phyloP scores from a whole-genome alignment of 257 asterid genomes.

The Primulina tabacum region DNA sequence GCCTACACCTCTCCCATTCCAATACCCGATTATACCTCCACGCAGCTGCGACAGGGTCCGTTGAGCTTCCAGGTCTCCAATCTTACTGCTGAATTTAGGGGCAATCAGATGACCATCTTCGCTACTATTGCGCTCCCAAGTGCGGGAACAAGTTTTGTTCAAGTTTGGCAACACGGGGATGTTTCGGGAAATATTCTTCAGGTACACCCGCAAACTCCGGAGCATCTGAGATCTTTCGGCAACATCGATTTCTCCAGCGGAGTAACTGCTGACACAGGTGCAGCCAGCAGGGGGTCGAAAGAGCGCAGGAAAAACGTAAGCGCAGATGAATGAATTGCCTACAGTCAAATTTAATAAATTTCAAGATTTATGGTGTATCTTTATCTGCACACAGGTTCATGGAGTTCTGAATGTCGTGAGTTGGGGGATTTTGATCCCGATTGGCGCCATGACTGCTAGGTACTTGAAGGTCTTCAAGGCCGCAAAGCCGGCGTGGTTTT shows the following conservation, averaged over 20 bases:
- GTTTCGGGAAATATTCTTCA: slow-evolving; percentile 32
- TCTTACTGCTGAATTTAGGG: slow-evolving; percentile 35
- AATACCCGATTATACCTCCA: accelerated
- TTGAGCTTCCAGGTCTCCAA: slow-evolving; percentile 60
- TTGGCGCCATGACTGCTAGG: slow-evolving; percentile 64
- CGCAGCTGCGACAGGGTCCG: slow-evolving; percentile 26
- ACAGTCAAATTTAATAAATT: no score
- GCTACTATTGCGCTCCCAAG: slow-evolving; percentile 58
- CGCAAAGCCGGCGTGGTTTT: slow-evolving; percentile 75
- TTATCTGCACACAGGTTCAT: slow-evolving; percentile 38
- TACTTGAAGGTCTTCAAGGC: slow-evolving; percentile 68
- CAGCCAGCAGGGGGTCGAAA: slow-evolving; percentile 25
- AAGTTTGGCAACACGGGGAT: slow-evolving; percentile 69
- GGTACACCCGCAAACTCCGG: slow-evolving; percentile 22
- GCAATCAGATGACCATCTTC: slow-evolving; percentile 42
- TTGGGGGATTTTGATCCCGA: slow-evolving; percentile 76
- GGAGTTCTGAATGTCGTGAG: slow-evolving; percentile 76
- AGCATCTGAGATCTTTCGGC: slow-evolving; percentile 34
- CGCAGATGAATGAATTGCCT: background rate
- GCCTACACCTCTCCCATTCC: slow-evolving; percentile 55
- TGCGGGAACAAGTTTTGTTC: slow-evolving; percentile 49
- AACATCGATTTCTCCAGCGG: slow-evolving; percentile 57
- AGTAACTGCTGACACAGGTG: slow-evolving; percentile 17
- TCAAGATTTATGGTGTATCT: background rate
- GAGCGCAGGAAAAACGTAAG: slow-evolving; percentile 53